Evolutionary conservation across 768 basidiomycete genomes (phyloP).

Genomic region (Tephrocybe sp.): DNA sequence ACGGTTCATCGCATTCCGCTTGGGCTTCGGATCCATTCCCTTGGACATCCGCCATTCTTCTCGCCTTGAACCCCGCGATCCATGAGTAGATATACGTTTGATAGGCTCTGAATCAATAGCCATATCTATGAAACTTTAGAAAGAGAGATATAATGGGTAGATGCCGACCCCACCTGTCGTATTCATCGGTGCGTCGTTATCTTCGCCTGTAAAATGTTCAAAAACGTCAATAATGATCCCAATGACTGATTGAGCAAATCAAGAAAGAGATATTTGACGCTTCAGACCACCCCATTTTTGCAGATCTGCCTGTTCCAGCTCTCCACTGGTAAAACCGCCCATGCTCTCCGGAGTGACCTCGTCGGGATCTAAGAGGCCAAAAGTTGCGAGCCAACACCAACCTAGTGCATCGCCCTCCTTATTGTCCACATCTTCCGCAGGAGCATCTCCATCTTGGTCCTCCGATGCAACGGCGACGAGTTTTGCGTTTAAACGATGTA

Average conservation of each 20-base stretch:
- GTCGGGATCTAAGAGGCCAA: conserved; percentile 57
- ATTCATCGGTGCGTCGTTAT: conserved; percentile 20
- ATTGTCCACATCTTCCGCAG: conserved; percentile 29
- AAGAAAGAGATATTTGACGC: conserved; percentile 31
- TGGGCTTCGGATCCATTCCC: conserved; percentile 56
- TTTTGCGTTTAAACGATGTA: conserved; percentile 69
- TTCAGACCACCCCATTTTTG: conserved; percentile 13
- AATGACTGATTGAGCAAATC: conserved; percentile 26
- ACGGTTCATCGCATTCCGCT: conserved; percentile 57
- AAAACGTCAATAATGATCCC: conserved; percentile 37
- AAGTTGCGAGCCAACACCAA: conserved; percentile 61
- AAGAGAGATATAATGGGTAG: conserved; percentile 9
- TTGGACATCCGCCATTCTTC: conserved; percentile 84
- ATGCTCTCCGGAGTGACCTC: conserved; percentile 53
- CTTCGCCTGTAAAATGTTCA: conserved; percentile 32
- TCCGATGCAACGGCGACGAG: conserved; percentile 46
- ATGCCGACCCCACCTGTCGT: conserved; percentile 30
- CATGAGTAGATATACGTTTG: conserved; percentile 72
- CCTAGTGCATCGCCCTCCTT: conserved; percentile 49
- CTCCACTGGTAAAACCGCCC: conserved; percentile 27
- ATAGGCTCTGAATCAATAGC: conserved; percentile 42
- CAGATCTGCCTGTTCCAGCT: conserved; percentile 9
- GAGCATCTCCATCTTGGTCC: conserved; percentile 33
- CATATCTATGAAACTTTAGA: conserved; percentile 45
- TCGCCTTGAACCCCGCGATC: conserved; percentile 69